Evolutionary conservation across 2,329 filamentous ascomycete species (phyloP), one percentile per base, ranked within the genome.

Genomic region (Sporothrix dimorphospora): DNA sequence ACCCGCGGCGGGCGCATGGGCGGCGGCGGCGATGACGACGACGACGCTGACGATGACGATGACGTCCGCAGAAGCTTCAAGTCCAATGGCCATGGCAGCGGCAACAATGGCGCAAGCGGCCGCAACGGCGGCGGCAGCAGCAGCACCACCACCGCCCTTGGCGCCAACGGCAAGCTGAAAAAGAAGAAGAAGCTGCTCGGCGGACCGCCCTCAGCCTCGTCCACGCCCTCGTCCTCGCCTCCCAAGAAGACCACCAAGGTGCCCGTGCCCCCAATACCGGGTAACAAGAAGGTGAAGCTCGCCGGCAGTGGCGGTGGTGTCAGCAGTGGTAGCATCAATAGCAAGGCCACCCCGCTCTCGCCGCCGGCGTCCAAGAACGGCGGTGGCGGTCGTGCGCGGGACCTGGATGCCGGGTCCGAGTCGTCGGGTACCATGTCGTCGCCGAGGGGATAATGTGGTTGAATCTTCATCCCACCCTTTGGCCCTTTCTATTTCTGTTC

Each of bases 371-470:
- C 85, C 27, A 87, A 85, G 76, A 84, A 82, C 73, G 84, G 84
- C 21, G 82, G 65, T 27, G 38, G 57, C 7, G 45, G 65, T 16
- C 24, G 83, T 59, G 82, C 84, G 59, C 82, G 82, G 21, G 87
- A 88, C 63, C 5, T 74, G 19, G 74, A 75, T 19, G 83, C 80
- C 55, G 85, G 85, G 74, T 88, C 86, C 19, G 87, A 89, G 76
- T 88, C 86, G 53, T 88, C 86, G 0, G 87, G 84, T 21, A 85
- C 85, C 0, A 78, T 88, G 73, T 89, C 87, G 0, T 88, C 87
- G 19, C 87, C 87, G 21, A 85, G 81, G 82, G 82, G 53, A n/a
- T n/a, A n/a, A n/a, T n/a, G 2, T 75, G 34, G n/a, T 34, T 30
- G 14, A 5, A 11, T 24, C n/a, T 9, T 63, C 11, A 51, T 40